These are phyloP conservation scores for Phytopythium mirpurense DNA, from an alignment of 352 stramenopile species.

Conservation along the genomic window DNA sequence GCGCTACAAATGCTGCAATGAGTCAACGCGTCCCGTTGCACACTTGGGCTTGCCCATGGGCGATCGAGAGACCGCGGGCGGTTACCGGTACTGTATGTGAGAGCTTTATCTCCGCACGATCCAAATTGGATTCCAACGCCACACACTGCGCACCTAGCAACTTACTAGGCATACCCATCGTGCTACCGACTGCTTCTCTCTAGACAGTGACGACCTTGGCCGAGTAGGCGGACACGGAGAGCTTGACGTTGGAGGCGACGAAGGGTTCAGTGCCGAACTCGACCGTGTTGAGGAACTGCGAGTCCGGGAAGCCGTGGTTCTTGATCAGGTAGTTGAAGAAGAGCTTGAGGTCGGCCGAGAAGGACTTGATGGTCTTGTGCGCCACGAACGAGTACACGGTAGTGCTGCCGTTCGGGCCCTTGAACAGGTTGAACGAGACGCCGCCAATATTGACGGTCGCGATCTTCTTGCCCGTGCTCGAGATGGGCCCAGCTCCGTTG, in stretches of 20 bases:
- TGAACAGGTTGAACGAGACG: constrained; percentile 25
- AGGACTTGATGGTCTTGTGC: constrained; percentile 20
- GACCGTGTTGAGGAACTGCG: constrained; percentile 21
- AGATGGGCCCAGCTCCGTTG: constrained; percentile 23
- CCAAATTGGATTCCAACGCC: too few relatives aligned
- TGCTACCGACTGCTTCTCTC: too few relatives aligned
- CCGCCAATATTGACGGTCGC: constrained; percentile 19
- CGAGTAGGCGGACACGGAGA: constrained; percentile 29
- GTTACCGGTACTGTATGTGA: too few relatives aligned
- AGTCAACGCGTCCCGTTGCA: too few relatives aligned
- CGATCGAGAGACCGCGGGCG: too few relatives aligned
- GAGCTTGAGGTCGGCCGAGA: constrained; percentile 23
- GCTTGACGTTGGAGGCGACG: constrained; percentile 17
- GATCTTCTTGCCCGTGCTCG: constrained; percentile 22
- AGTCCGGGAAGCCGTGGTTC: constrained; percentile 12
- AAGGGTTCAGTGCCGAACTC: constrained; percentile 31
- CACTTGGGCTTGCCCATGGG: too few relatives aligned
- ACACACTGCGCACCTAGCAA: too few relatives aligned
- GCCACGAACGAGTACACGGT: constrained; percentile 30
- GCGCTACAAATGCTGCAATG: too few relatives aligned
- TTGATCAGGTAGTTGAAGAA: constrained; percentile 23
- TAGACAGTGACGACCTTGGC: constrained; percentile 14
- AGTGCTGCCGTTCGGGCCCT: constrained; percentile 29
- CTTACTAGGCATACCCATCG: too few relatives aligned
- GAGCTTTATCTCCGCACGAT: too few relatives aligned